These are phyloP conservation scores for Neurospora sublineolata DNA, from an alignment of 495 filamentous ascomycete genomes.

Conservation along the genomic window DNA sequence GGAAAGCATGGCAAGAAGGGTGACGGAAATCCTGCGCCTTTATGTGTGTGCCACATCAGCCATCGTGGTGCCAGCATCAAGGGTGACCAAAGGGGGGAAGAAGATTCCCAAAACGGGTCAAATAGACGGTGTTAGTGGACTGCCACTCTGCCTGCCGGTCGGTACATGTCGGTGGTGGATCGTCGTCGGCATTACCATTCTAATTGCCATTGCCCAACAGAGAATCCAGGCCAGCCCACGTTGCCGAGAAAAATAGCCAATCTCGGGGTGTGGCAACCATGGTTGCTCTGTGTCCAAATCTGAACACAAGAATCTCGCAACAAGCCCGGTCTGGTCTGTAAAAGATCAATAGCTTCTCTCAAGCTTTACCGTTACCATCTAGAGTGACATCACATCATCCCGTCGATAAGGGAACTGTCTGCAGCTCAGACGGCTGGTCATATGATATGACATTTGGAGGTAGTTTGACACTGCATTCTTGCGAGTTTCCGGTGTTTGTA, in stretches of 20 bases:
- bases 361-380: background rate
- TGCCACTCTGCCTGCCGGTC: background rate
- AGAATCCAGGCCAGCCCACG: background rate
- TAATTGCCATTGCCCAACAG: background rate
- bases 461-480: background rate
- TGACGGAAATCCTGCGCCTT: background rate
- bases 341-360: background rate
- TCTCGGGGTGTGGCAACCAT: background rate
- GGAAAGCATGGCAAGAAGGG: background rate
- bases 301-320: too few relatives aligned
- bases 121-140: background rate
- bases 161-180: background rate
- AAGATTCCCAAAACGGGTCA: background rate
- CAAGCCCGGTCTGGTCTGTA: too few relatives aligned
- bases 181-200: background rate
- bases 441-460: background rate
- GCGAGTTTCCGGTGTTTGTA: background rate
- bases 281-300: background rate
- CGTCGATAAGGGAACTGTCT: background rate
- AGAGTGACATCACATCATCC: background rate
- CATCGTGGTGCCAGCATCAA: background rate
- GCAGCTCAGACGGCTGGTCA: background rate
- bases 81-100: background rate
- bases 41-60: background rate
- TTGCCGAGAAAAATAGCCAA: background rate